These are phyloP conservation scores for Tritrichomonas musculus DNA, from an alignment of 208 protist species.

Conservation along the genomic window DNA sequence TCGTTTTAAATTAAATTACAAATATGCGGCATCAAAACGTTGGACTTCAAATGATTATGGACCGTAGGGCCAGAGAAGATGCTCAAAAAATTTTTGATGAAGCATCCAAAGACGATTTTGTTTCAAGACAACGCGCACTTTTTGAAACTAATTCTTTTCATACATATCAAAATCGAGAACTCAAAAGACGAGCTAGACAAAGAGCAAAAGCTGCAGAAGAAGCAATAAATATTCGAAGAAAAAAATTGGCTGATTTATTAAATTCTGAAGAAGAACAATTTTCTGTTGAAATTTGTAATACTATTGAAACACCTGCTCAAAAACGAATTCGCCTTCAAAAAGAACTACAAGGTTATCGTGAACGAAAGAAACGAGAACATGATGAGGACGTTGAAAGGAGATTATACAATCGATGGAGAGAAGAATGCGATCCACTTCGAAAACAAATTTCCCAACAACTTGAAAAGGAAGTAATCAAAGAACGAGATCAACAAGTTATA, in stretches of 20 bases:
- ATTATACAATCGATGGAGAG: background rate
- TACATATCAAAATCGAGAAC: background rate
- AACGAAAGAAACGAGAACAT: background rate
- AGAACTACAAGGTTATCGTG: background rate
- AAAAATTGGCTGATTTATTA: background rate
- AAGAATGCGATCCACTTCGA: background rate
- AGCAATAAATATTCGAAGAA: background rate
- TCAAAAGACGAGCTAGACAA: background rate
- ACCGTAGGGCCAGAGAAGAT: background rate
- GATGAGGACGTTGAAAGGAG: background rate
- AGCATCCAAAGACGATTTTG: background rate
- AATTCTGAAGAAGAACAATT: background rate
- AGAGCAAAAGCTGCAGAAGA: background rate
- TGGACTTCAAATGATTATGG: background rate
- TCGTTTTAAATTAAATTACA: too few relatives aligned
- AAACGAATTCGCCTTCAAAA: background rate
- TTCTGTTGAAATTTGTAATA: background rate
- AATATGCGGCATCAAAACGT: background rate
- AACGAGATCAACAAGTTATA: background rate
- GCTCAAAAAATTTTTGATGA: background rate
- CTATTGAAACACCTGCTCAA: background rate
- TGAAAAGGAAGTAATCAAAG: background rate
- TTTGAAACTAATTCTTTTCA: background rate
- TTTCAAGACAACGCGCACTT: background rate
- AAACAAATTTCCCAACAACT: background rate